Percentiles rank a stretch among this genome's conserved stretches.
Evolutionary conservation across 2,329 filamentous ascomycete genomes (phyloP).

Genomic region (Aspergillus sclerotialis): DNA sequence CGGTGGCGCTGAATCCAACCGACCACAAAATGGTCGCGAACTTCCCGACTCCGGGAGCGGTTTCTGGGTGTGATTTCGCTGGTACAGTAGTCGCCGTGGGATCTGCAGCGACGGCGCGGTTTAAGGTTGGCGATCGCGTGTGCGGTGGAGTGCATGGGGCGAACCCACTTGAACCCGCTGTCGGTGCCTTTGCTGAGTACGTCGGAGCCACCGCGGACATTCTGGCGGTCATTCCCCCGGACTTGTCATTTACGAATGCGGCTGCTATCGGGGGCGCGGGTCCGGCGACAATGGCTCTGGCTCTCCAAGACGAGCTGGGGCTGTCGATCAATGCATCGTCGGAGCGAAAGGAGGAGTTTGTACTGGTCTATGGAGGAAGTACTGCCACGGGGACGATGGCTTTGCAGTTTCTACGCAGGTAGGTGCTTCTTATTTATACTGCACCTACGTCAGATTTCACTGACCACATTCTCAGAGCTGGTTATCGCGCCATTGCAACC

Average conservation of each 20-base stretch:
- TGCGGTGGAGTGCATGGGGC: slow-evolving; percentile 25
- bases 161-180: slow-evolving; percentile 18
- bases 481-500: background rate
- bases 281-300: slow-evolving; percentile 25
- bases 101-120: background rate
- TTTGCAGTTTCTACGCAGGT: slow-evolving; percentile 42
- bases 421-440: too few species aligned
- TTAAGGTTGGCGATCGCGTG: slow-evolving; percentile 29
- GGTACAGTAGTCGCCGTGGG: slow-evolving; percentile 7
- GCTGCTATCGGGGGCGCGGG: slow-evolving; percentile 21
- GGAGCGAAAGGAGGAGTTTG: slow-evolving; percentile 9
- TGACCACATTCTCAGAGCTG: too few species aligned
- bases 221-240: too few species aligned
- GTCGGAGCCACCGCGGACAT: slow-evolving; percentile 20
- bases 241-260: slow-evolving; percentile 23
- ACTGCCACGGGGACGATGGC: slow-evolving; percentile 39
- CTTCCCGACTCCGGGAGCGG: slow-evolving; percentile 3
- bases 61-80: slow-evolving; percentile 8
- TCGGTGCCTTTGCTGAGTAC: slow-evolving; percentile 33
- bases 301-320: slow-evolving; percentile 21
- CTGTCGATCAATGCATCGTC: slow-evolving; percentile 16
- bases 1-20: slow-evolving; percentile 8
- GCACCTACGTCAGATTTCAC: too few species aligned
- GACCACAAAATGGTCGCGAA: slow-evolving; percentile 8
- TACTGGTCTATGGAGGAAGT: slow-evolving; percentile 42